Evolutionary conservation across 768 basidiomycete species (phyloP).

Genomic region (Auricularia heimuer): DNA sequence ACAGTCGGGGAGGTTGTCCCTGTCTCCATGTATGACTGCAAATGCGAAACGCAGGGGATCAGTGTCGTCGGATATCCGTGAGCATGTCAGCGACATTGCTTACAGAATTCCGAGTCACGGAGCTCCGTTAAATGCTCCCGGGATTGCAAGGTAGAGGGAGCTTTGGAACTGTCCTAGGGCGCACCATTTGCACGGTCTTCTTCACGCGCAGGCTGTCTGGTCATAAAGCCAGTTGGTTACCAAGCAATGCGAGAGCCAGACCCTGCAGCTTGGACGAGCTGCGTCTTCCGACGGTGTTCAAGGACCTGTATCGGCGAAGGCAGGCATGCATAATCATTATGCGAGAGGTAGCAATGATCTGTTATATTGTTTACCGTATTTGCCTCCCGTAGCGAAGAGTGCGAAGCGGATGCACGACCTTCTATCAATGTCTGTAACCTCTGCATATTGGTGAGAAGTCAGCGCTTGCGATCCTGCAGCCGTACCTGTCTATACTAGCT

Average conservation of each 20-base stretch:
- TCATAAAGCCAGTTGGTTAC: background rate
- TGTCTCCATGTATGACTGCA: background rate
- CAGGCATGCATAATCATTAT: background rate
- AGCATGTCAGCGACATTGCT: background rate
- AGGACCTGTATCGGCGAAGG: background rate
- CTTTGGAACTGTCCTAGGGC: background rate
- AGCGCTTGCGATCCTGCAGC: no score
- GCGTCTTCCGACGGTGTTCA: background rate
- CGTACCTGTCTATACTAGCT: background rate
- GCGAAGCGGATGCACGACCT: background rate
- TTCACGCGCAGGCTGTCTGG: background rate
- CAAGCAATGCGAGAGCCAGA: background rate
- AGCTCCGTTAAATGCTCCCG: background rate
- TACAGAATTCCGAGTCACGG: background rate
- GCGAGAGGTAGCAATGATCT: background rate
- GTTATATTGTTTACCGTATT: no score
- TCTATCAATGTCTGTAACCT: no score
- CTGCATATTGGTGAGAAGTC: no score
- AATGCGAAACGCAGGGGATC: background rate
- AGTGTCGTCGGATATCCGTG: background rate
- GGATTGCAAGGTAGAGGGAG: background rate
- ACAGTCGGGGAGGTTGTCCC: background rate
- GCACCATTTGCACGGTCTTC: background rate
- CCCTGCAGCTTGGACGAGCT: background rate
- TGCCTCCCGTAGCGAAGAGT: background rate